These are phyloP conservation scores for Cladophialophora carrionii DNA, from an alignment of 2,329 filamentous ascomycete species.

Conservation along the genomic window DNA sequence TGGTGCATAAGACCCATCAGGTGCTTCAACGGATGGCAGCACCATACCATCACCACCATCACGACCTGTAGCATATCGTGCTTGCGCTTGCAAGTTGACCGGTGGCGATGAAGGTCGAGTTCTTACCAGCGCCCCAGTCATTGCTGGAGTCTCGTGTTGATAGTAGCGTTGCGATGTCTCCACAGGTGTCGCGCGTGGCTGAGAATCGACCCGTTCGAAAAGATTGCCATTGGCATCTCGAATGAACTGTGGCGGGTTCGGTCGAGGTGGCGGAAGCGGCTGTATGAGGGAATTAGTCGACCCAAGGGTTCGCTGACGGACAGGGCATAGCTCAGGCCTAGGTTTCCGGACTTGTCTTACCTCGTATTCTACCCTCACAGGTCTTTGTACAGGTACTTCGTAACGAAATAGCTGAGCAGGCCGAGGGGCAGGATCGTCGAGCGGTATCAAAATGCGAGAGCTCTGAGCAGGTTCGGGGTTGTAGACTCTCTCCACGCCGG, in stretches of 20 bases:
- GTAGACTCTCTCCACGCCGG: constrained; percentile 32
- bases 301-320: neutral
- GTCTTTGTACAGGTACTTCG: constrained; percentile 17
- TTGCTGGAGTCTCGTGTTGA: constrained; percentile 13
- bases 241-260: constrained; percentile 32
- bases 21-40: constrained; percentile 36
- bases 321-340: neutral
- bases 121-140: constrained; percentile 16
- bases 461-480: constrained; percentile 19
- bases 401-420: constrained; percentile 15
- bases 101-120: constrained; percentile 33
- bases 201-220: constrained; percentile 32
- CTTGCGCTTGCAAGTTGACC: constrained; percentile 13
- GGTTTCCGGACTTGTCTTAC: constrained; percentile 21
- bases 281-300: constrained; percentile 8
- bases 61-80: constrained; percentile 20
- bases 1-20: constrained; percentile 33
- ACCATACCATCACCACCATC: constrained; percentile 33
- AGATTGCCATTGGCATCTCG: constrained; percentile 31
- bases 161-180: constrained; percentile 23
- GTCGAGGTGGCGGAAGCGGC: constrained; percentile 24
- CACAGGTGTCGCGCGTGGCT: constrained; percentile 8
- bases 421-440: constrained; percentile 20
- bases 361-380: constrained; percentile 26
- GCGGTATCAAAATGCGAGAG: constrained; percentile 30